Evolutionary conservation across 23 red algal genomes (phyloP), one percentile per base, ranked within the genome.

Genomic region (Chondrus crispus): DNA sequence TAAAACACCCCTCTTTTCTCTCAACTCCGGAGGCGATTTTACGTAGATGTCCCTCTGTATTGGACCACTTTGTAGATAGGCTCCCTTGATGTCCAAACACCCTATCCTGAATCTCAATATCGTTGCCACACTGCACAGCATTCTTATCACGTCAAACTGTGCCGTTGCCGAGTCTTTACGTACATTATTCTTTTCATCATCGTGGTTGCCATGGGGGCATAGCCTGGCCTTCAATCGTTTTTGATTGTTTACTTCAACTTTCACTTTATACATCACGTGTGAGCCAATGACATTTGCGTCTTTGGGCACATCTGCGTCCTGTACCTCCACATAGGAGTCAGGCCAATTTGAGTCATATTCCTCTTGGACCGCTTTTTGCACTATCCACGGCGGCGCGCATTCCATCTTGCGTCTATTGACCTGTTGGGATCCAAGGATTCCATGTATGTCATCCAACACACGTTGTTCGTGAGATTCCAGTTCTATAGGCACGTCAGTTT

Each of bases 221-320:
- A 86, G 18, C 16, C 82, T 40, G 8, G 78, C 78, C 62, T 71
- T 68, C 62, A 86, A 42, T 12, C 62, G 14, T 40, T 40, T 70
- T 6, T 14, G n/a, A 58, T 71, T 51, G 37, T 86, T 71, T 18
- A 71, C 62, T 22, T 86, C 62, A 42, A 19, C 22, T 44, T 86
- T 86, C 11, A 86, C 55, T 44, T 71, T 86, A 58, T 86, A 86
- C 35, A 86, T 1, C 58, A 86, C 42, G 38, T 86, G 82, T 11
- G 58, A 45, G 47, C 47, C 47, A 20, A 86, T 86, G 7, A 86
- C 62, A 70, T 71, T 86, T 42, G 57, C 55, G 29, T 18, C 58
- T 69, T 11, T 0, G n/a, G 82, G 55, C 0, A 86, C 58, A 16
- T 11, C 10, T 9, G 7, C 7, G 70, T 86, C 62, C 6, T 68